Percentiles rank a stretch among this genome's conserved stretches.
These are phyloP conservation scores for Pleurotus djamor DNA, from an alignment of 768 basidiomycete species.

Conservation along the genomic window DNA sequence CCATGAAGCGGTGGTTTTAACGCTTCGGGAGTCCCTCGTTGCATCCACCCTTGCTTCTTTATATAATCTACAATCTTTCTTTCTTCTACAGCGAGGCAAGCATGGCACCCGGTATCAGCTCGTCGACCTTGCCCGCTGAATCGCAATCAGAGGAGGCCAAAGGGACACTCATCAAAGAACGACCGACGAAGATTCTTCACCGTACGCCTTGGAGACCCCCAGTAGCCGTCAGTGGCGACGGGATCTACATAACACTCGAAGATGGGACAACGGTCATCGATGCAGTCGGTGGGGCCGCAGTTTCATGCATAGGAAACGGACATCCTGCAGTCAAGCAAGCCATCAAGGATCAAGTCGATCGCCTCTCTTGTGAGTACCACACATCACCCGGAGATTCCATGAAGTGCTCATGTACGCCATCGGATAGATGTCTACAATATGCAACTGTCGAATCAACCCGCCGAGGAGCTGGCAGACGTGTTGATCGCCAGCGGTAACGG, in stretches of 20 bases:
- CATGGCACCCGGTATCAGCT: constrained; percentile 1
- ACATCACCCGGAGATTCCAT: background rate
- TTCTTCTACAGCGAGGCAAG: background rate
- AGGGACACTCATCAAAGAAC: background rate
- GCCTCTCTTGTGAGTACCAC: constrained; percentile 61
- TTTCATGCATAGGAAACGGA: constrained; percentile 72
- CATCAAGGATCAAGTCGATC: constrained; percentile 78
- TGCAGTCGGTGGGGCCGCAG: constrained; percentile 84
- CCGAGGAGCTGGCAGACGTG: constrained; percentile 72
- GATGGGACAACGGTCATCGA: constrained; percentile 73
- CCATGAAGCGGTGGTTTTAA: constrained; percentile 1
- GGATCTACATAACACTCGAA: constrained; percentile 70
- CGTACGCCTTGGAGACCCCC: constrained; percentile 76
- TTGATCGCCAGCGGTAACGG: constrained; percentile 68
- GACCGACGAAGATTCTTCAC: constrained; percentile 45
- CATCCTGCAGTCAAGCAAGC: constrained; percentile 73
- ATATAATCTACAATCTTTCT: background rate
- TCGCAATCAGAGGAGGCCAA: background rate
- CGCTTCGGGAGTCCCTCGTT: background rate
- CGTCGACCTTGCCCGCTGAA: background rate
- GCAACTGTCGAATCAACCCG: constrained; percentile 79
- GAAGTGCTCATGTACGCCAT: background rate
- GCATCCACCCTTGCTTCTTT: background rate
- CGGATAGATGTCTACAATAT: constrained; percentile 79
- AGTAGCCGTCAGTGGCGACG: constrained; percentile 61